Evolutionary conservation across 1,139 yeast genomes (phyloP).

Genomic region (Lodderomyces margitis): DNA sequence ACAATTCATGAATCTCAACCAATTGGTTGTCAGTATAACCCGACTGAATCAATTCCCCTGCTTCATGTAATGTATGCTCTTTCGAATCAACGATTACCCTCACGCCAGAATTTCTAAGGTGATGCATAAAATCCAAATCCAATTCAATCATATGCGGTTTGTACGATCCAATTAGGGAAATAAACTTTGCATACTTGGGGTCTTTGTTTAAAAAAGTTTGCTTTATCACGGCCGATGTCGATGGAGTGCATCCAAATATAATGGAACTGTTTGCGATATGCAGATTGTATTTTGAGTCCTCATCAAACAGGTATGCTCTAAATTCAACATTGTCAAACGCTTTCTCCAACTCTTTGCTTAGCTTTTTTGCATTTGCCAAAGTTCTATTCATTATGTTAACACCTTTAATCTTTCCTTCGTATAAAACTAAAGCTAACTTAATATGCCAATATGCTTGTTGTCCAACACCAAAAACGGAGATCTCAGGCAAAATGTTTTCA

Average conservation of each 20-base stretch:
- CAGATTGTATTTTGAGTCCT: conserved; percentile 17
- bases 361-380: conserved; percentile 35
- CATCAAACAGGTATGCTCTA: conserved; percentile 20
- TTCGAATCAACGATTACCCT: conserved; percentile 59
- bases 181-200: conserved; percentile 34
- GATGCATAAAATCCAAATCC: conserved; percentile 39
- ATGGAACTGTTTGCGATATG: conserved; percentile 34
- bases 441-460: conserved; percentile 68
- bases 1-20: conserved; percentile 45
- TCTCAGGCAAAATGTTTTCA: conserved; percentile 21
- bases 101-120: conserved; percentile 20
- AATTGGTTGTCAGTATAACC: conserved; percentile 33
- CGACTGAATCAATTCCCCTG: conserved; percentile 61
- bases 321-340: conserved; percentile 26
- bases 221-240: conserved; percentile 47
- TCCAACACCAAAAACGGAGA: conserved; percentile 63
- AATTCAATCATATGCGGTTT: conserved; percentile 69
- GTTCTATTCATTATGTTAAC: conserved; percentile 52
- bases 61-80: conserved; percentile 55
- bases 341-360: conserved; percentile 23
- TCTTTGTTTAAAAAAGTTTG: conserved; percentile 31
- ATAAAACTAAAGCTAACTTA: conserved; percentile 42
- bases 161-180: conserved; percentile 66
- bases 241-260: conserved; percentile 60
- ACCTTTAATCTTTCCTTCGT: conserved; percentile 32